phyloP scores from a whole-genome alignment of 1,284 basidiomycete species.

The Fomitopsis pinicola region DNA sequence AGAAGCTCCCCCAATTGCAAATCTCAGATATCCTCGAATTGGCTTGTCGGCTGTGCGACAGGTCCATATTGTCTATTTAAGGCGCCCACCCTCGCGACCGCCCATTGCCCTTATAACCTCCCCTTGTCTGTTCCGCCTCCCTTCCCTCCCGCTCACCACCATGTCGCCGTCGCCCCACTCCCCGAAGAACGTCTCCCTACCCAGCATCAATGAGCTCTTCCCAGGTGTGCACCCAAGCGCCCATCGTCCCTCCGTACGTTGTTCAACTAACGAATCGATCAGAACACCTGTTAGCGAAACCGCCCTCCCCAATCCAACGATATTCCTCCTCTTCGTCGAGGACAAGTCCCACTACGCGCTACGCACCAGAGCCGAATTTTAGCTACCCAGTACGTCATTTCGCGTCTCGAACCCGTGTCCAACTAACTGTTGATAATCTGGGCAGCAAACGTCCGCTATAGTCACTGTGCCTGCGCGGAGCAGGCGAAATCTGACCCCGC shows the following conservation, averaged over 20 bases:
- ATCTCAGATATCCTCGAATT: conserved; percentile 5
- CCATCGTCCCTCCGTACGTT: background rate
- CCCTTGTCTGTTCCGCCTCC: background rate
- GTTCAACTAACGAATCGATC: background rate
- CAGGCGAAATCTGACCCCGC: background rate
- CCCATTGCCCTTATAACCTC: conserved; percentile 1
- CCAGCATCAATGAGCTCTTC: conserved; percentile 27
- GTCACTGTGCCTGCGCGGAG: background rate
- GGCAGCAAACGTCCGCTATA: background rate
- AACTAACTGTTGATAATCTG: background rate
- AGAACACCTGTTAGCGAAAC: conserved; percentile 19
- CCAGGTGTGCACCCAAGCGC: conserved; percentile 15
- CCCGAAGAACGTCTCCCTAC: conserved; percentile 15
- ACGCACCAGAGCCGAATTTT: background rate
- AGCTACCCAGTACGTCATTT: conserved; percentile 3
- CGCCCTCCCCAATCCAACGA: conserved; percentile 3
- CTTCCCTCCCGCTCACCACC: background rate
- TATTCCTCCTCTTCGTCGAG: conserved; percentile 11
- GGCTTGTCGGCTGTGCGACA: conserved; percentile 6
- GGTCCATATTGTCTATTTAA: conserved; percentile 6
- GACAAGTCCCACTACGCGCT: conserved; percentile 1
- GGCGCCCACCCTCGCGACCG: conserved; percentile 1
- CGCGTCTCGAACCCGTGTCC: background rate
- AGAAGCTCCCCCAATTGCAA: conserved; percentile 5
- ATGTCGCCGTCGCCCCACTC: conserved; percentile 10